Percentiles rank a stretch among this genome's conserved stretches.
These are phyloP conservation scores for Hypoxylon sp. DNA, from an alignment of 2,329 filamentous ascomycete species.

Conservation along the genomic window DNA sequence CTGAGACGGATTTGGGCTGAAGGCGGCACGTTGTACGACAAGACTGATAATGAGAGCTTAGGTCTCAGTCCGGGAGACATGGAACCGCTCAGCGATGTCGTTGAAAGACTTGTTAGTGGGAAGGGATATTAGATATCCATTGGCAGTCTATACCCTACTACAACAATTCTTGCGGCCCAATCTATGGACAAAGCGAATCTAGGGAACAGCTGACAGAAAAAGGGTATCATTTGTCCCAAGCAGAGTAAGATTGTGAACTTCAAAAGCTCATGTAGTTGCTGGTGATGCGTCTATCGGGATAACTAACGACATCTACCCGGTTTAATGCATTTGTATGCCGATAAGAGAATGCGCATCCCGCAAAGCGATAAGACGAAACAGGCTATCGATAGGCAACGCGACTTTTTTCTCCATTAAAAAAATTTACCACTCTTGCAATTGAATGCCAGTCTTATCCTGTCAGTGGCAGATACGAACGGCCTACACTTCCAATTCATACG, in stretches of 20 bases:
- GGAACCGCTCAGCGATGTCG: slow-evolving; percentile 60
- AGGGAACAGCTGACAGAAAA: background rate
- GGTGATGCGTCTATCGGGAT: no score
- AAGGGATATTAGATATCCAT: slow-evolving; percentile 21
- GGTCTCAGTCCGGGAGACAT: slow-evolving; percentile 57
- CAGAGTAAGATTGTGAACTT: no score
- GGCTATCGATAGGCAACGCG: slow-evolving; percentile 17
- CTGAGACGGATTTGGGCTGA: slow-evolving; percentile 76
- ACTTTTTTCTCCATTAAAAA: background rate
- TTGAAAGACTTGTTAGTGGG: slow-evolving; percentile 46
- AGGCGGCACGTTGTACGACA: slow-evolving; percentile 74
- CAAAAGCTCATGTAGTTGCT: no score
- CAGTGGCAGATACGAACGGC: background rate
- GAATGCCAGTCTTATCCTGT: slow-evolving; percentile 8
- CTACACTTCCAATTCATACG: background rate
- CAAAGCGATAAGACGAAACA: background rate
- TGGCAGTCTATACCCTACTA: background rate
- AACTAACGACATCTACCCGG: no score
- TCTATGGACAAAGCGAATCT: no score
- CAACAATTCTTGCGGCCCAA: no score
- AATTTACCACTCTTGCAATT: slow-evolving; percentile 20
- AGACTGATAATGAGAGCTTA: slow-evolving; percentile 70
- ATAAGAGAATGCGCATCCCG: background rate
- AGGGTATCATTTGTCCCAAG: background rate
- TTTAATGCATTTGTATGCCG: no score